Conservation (phyloP, 2,329 filamentous ascomycete species). For the Ilyonectria mors-panacis region DNA sequence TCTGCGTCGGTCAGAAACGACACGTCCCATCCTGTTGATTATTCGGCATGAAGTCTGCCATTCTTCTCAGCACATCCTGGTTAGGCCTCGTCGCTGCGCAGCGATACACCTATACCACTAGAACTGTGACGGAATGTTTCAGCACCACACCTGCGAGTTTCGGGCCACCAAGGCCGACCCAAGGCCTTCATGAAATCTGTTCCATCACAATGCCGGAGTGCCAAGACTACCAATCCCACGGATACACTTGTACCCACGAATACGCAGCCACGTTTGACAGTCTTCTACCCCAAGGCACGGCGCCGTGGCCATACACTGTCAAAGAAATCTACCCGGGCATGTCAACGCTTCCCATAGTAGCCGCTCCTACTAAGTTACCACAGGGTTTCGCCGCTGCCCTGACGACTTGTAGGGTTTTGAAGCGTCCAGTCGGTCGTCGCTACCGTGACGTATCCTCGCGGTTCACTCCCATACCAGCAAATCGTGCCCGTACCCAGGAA, state of each 20-base stretch:
- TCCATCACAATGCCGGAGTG: conserved; percentile 47
- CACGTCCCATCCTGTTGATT: not conserved
- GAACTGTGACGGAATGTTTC: conserved; percentile 46
- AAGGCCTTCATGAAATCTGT: conserved; percentile 41
- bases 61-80: conserved; percentile 29
- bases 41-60: conserved; percentile 38
- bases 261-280: conserved; percentile 45
- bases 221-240: conserved; percentile 40
- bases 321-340: conserved; percentile 48
- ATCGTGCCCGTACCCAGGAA: conserved; percentile 17
- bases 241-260: conserved; percentile 43
- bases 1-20: conserved; percentile 34
- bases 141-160: conserved; percentile 42
- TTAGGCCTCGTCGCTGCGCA: conserved; percentile 35
- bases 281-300: conserved; percentile 40
- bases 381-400: conserved; percentile 43
- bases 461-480: conserved; percentile 40
- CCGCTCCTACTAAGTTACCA: conserved; percentile 37
- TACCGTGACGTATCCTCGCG: conserved; percentile 47
- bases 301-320: conserved; percentile 38
- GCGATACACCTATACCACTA: conserved; percentile 46
- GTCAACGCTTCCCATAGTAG: conserved; percentile 39
- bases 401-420: conserved; percentile 40
- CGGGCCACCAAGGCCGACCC: conserved; percentile 41
- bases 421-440: conserved; percentile 41